Base-by-base conservation (phyloP, 192 early-diverging fungal genomes). In the Spinellus fusiger region DNA sequence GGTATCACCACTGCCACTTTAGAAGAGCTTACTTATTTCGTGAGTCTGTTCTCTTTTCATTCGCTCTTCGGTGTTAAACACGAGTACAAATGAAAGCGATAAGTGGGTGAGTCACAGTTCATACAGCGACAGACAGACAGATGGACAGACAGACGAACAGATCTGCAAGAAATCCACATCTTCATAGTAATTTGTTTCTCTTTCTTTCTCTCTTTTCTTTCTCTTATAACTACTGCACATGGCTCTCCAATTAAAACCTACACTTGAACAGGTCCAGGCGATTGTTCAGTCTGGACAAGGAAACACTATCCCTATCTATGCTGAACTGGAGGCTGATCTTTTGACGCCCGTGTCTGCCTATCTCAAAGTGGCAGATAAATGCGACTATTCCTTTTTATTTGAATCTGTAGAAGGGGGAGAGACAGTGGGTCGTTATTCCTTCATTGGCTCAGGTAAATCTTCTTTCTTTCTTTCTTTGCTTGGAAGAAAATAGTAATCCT, bases 331-430 rank as follows among this genome's bases (percentile, higher is more conserved):
- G 13, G 88, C 89, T 29, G 97, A 99, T 69, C 80, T 98, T 54
- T 79, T 98, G 31, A 99, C 97, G 5, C 97, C 97, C 27, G 94
- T 99, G 16, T 86, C 91, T 18, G 96, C 94, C 20, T 99, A 98
- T 64, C 87, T 98, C 61, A 91, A 89, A 66, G 81, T 98, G 18
- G 77, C 93, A 18, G 77, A 88, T 50, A 75, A 80, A 44, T 84
- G 84, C 62, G 79, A 87, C 12, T 89, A 94, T 71, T 98, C 97
- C 29, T 99, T 99, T 61, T 71, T 99, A 64, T 86, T 99, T 23
- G 97, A 99, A 66, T 93, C 91, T 26, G 92, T 96, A 18, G 74
- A 84, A 49, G 95, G 93, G 38, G 93, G 94, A 44, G 97, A 99
- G 66, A 93, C 88, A 55, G 92, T 95, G 75, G 90, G 94, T 26